phyloP scores from a whole-genome alignment of 139 green algal species.

The Eudorina sp. region DNA sequence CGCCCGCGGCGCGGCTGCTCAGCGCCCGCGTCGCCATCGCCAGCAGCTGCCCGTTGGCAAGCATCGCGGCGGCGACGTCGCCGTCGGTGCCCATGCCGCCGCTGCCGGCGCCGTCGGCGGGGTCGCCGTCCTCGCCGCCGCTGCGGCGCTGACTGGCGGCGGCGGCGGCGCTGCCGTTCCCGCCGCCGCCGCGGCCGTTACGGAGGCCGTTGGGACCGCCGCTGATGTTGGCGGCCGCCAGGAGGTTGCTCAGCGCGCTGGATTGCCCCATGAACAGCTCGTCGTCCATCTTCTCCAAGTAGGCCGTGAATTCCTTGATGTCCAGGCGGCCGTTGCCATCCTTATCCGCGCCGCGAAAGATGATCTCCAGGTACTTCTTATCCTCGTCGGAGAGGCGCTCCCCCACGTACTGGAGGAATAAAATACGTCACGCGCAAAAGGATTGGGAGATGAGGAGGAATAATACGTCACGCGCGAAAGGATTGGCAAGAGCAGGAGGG shows the following conservation, averaged over 20 bases:
- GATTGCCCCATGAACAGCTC: constrained; percentile 26
- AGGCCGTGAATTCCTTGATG: constrained; percentile 50
- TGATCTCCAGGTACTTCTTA: constrained; percentile 42
- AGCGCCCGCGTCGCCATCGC: neutral
- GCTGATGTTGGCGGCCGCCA: constrained; percentile 13
- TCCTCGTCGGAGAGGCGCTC: constrained; percentile 45
- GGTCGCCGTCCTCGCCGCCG: neutral
- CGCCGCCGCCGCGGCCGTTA: neutral
- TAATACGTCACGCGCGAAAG: no score
- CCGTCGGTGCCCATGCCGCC: neutral
- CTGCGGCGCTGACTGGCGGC: neutral
- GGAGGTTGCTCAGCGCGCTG: neutral
- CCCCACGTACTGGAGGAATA: constrained; percentile 46
- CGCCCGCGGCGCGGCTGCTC: neutral
- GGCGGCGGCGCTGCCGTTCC: neutral
- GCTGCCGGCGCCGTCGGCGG: neutral
- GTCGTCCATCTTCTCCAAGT: constrained; percentile 48
- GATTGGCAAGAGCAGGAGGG: no score
- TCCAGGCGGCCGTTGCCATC: constrained; percentile 47
- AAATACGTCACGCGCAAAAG: no score
- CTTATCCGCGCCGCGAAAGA: constrained; percentile 28
- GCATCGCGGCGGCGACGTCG: neutral
- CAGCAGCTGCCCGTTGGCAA: neutral
- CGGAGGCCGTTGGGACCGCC: neutral
- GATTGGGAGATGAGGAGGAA: no score